These are phyloP conservation scores for Eremothecium gossypii DNA, from an alignment of 1,139 yeast genomes.

Conservation along the genomic window DNA sequence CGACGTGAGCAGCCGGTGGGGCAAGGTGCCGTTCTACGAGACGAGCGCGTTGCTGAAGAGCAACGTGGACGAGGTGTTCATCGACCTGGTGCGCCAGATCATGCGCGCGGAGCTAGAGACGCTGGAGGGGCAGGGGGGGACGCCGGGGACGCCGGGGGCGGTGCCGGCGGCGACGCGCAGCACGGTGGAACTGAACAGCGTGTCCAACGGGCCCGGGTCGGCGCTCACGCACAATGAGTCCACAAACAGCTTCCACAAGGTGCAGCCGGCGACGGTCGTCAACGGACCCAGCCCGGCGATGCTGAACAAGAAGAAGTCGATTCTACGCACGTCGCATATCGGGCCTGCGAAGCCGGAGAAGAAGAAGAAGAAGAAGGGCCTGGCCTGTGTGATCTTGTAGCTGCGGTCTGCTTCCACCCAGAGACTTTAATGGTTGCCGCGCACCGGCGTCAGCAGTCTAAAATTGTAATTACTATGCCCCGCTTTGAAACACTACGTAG, in stretches of 20 bases:
- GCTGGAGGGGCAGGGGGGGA: constrained; percentile 1
- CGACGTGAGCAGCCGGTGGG: constrained; percentile 75
- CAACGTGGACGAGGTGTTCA: constrained; percentile 84
- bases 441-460: too few species aligned
- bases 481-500: too few species aligned
- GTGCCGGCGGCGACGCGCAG: neutral
- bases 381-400: neutral
- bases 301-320: neutral
- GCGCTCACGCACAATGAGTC: neutral
- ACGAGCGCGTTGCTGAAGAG: constrained; percentile 88
- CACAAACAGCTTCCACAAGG: neutral
- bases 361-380: neutral
- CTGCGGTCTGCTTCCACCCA: neutral
- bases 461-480: too few species aligned
- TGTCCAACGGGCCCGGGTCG: neutral
- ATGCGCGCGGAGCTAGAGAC: constrained; percentile 52
- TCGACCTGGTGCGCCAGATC: constrained; percentile 82
- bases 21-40: constrained; percentile 84
- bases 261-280: neutral
- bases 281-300: neutral
- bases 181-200: too few species aligned
- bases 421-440: too few species aligned
- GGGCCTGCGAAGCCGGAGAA: neutral
- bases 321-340: neutral
- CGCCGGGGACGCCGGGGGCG: neutral